These are phyloP conservation scores for Sporothrix euskadiensis DNA, from an alignment of 2,329 filamentous ascomycete genomes.

Conservation along the genomic window DNA sequence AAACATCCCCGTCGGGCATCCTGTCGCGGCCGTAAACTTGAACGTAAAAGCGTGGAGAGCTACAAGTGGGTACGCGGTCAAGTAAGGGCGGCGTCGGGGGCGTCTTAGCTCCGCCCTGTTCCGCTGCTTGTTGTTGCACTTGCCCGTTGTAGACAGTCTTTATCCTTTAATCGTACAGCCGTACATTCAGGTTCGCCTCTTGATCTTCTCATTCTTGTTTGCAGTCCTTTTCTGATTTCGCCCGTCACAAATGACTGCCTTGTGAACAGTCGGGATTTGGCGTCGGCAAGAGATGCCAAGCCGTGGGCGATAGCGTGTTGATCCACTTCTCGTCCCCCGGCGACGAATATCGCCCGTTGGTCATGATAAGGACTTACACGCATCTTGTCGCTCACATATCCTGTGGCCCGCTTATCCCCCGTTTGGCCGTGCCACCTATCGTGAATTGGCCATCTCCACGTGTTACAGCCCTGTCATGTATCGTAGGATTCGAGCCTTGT, in stretches of 20 bases:
- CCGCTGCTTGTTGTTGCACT: not conserved
- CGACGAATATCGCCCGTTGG: slow-evolving; percentile 3
- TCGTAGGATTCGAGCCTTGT: not conserved
- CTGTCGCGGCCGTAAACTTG: too few relatives aligned
- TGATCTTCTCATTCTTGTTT: not conserved
- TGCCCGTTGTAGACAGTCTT: not conserved
- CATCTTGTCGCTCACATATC: not conserved
- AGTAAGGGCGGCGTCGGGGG: not conserved
- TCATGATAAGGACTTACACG: not conserved
- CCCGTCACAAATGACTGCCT: not conserved
- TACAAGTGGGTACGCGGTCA: not conserved
- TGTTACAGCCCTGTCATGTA: not conserved
- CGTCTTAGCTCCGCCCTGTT: not conserved
- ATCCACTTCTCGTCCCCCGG: not conserved
- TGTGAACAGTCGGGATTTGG: not conserved
- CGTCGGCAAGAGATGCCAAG: not conserved
- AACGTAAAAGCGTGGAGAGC: too few relatives aligned
- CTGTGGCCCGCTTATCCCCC: not conserved
- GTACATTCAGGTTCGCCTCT: not conserved
- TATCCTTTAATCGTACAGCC: not conserved
- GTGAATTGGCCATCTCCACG: not conserved
- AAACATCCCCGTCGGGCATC: not conserved
- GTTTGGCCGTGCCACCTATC: not conserved
- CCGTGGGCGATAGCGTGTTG: not conserved
- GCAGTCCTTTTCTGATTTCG: not conserved